Evolutionary conservation across 768 basidiomycete genomes (phyloP).

Genomic region (Leucocoprinus birnbaumii): DNA sequence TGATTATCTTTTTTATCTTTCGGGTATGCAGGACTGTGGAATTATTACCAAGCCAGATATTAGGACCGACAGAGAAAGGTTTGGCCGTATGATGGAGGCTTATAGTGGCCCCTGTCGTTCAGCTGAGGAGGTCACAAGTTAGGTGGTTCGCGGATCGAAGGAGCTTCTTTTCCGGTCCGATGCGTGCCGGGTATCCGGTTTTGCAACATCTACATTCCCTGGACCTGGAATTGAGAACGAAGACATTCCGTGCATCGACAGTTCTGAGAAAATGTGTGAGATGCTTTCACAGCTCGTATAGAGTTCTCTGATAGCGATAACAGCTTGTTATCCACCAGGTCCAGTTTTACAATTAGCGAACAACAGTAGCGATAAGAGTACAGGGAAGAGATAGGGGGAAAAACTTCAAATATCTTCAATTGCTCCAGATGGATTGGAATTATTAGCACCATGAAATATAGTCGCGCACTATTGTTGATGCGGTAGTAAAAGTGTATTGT

Average conservation of each 20-base stretch:
- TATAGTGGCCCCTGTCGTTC: no score
- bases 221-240: not conserved
- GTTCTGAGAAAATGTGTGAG: not conserved
- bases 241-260: not conserved
- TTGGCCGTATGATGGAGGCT: not conserved
- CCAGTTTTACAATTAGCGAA: slow-evolving; percentile 10
- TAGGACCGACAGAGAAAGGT: not conserved
- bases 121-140: slow-evolving; percentile 2
- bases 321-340: slow-evolving; percentile 6
- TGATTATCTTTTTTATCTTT: not conserved
- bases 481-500: not conserved
- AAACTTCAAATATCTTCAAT: slow-evolving; percentile 5
- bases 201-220: not conserved
- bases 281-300: not conserved
- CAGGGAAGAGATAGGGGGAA: not conserved
- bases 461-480: not conserved
- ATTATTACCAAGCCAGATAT: slow-evolving; percentile 9
- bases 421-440: not conserved
- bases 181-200: not conserved
- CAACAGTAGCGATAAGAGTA: slow-evolving; percentile 2
- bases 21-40: not conserved
- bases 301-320: not conserved
- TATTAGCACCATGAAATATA: not conserved
- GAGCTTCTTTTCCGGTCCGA: not conserved
- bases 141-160: not conserved